Evolutionary conservation across 2,329 filamentous ascomycete species (phyloP), one percentile per base, ranked within the genome.

Genomic region (Cladosporium sp.): DNA sequence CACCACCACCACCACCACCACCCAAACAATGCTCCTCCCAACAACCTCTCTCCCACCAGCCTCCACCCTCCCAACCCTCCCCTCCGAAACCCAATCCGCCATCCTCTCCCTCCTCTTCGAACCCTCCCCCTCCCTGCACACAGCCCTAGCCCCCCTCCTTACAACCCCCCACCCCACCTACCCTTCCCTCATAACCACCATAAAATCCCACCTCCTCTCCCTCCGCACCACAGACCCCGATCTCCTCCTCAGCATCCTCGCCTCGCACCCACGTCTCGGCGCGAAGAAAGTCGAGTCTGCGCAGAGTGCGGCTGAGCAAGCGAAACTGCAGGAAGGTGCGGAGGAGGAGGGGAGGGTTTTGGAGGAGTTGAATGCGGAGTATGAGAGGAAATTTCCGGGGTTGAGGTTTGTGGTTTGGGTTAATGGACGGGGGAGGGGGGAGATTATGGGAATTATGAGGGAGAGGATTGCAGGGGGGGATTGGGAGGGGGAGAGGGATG

Each of bases 351-450:
- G 80, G 10, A 79, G 81, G 66, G 78, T 81, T 72, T 78, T 97
- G 67, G 82, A 80, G 7, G 75, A 74, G 32, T 78, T 97, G 72
- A 97, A 97, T 75, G 78, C 78, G 13, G 86, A 91, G 77, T 97
- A 97, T 75, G 93, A 97, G 77, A 81, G 80, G n/a, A 83, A 73
- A 64, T 97, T 94, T 76, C 92, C 92, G 0, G 92, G 93, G 0
- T 76, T 97, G 75, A 84, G 90, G 78, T 97, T 96, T 81, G 92
- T 97, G 74, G 91, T 94, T 21, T 97, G 97, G 76, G 94, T 97
- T 64, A 93, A 96, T 76, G 92, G 92, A 0, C 85, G 93, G 56
- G 84, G 86, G 48, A 83, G 92, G 65, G 83, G 85, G 1, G 85
- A 86, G 67, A 89, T 97, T 64, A 92, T 97, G 89, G 83, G 86